A percentile compares a stretch with the other conserved stretches of the same genome.
These are phyloP conservation scores for Podosphaera fusca DNA, from an alignment of 2,329 filamentous ascomycete genomes.

Conservation along the genomic window DNA sequence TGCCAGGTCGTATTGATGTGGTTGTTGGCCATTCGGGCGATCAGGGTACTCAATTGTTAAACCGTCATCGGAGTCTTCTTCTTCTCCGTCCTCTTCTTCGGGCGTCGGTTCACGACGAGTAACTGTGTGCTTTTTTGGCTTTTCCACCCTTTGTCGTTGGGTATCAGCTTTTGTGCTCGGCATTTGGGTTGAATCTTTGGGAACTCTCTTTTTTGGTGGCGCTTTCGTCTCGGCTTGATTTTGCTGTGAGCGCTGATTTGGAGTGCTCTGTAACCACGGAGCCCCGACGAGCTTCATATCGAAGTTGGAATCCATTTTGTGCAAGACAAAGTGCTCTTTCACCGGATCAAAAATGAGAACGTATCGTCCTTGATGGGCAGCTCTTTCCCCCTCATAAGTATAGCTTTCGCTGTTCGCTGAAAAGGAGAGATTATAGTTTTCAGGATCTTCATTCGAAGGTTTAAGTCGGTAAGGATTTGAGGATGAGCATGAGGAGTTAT, in stretches of 20 bases:
- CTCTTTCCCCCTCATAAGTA: conserved; percentile 34
- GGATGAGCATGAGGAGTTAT: conserved; percentile 25
- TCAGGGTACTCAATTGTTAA: conserved; percentile 37
- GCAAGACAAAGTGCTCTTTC: conserved; percentile 56
- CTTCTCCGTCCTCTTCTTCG: conserved; percentile 11
- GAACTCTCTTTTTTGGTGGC: conserved; percentile 8
- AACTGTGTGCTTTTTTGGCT: conserved; percentile 16
- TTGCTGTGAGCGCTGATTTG: conserved; percentile 41
- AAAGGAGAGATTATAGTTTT: conserved; percentile 28
- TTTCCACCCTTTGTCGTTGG: conserved; percentile 14
- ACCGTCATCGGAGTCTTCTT: conserved; percentile 28
- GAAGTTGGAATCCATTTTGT: conserved; percentile 60
- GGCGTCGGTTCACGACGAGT: conserved; percentile 9
- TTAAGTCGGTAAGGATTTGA: conserved; percentile 24
- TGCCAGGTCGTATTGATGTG: conserved; percentile 8
- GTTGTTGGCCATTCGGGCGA: conserved; percentile 18
- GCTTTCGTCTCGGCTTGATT: conserved; percentile 28
- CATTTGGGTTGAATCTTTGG: conserved; percentile 13
- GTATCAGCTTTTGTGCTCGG: conserved; percentile 12
- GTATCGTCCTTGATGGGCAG: conserved; percentile 31
- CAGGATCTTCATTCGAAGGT: conserved; percentile 17
- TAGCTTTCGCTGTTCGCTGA: conserved; percentile 31
- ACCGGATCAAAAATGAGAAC: conserved; percentile 55
- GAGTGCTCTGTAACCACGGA: conserved; percentile 38
- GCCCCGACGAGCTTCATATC: conserved; percentile 64